Evolutionary conservation across 768 basidiomycete species (phyloP), one percentile per base, ranked within the genome.

Genomic region (Rhodotorula sphaerocarpa): DNA sequence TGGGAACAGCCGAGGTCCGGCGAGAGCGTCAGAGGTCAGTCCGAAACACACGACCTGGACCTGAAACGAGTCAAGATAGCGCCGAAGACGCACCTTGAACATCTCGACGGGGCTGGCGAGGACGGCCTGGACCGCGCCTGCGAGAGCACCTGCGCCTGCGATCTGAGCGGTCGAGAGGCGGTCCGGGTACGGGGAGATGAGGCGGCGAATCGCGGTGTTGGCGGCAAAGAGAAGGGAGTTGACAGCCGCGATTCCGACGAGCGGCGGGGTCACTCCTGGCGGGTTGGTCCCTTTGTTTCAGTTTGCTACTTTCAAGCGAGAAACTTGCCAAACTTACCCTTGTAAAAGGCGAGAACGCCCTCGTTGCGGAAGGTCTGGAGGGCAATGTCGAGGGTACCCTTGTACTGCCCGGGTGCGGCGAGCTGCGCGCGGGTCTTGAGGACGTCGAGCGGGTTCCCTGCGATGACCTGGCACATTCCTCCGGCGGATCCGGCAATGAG

Each of bases 141-240:
- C 95, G 82, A 95, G 88, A 0, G 84, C 83, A 0, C 95, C 93
- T 0, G 95, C 92, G 0, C 82, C 73, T 0, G 90, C 89, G 21
- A 83, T 87, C 75, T 96, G 83, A 30, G 80, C 79, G 52, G 96
- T 78, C 0, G 86, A 84, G 11, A 92, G 79, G 23, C 21, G 50
- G 53, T 90, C 82, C 4, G 87, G 87, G 73, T 84, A 99, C 0
- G 95, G 93, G 1, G 90, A 91, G 46, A 97, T 80, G 52, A 91
- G 75, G 25, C 88, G 84, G 70, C 86, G 80, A 5, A 90, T 87
- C 25, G 81, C 78, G n/a, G 82, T 86, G 71, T 93, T 96, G 0
- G 91, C 84, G 1, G 88, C 86, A 77, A 97, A 99, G 18, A 97
- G 82, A 18, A 97, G 80, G 6, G 90, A 93, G 77, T 96, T 97